phyloP scores from a whole-genome alignment of 2,329 filamentous ascomycete species.

The Aspergillus melleus region DNA sequence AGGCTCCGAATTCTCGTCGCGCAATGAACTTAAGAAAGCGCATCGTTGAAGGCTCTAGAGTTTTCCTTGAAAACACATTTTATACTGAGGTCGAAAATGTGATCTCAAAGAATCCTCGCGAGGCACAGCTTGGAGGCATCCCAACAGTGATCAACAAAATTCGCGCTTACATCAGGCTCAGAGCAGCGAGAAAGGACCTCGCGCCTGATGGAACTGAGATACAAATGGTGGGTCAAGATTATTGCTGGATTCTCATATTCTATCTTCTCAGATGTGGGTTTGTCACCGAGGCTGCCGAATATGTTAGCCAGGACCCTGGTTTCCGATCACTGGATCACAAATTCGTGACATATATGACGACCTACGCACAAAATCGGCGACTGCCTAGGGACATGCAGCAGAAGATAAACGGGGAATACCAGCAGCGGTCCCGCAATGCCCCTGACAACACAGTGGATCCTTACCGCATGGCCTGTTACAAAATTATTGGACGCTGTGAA shows the following conservation, averaged over 20 bases:
- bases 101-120: slow-evolving; percentile 79
- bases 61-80: slow-evolving; percentile 79
- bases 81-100: slow-evolving; percentile 72
- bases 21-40: slow-evolving; percentile 70
- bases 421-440: slow-evolving; percentile 77
- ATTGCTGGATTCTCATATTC: slow-evolving; percentile 91
- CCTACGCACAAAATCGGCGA: slow-evolving; percentile 77
- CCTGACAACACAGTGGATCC: slow-evolving; percentile 88
- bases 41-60: slow-evolving; percentile 77
- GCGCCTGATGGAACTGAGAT: slow-evolving; percentile 78
- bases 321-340: slow-evolving; percentile 90
- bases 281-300: slow-evolving; percentile 78
- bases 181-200: slow-evolving; percentile 77
- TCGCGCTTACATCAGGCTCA: slow-evolving; percentile 84
- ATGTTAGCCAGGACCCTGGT: slow-evolving; percentile 75
- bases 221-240: slow-evolving; percentile 77
- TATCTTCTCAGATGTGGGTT: slow-evolving; percentile 86
- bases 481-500: slow-evolving; percentile 82
- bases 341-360: slow-evolving; percentile 83
- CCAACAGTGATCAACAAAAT: slow-evolving; percentile 88
- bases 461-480: slow-evolving; percentile 96
- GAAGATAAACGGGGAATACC: slow-evolving; percentile 86
- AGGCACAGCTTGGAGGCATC: slow-evolving; percentile 85
- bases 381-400: slow-evolving; percentile 78
- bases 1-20: slow-evolving; percentile 63